A percentile compares a stretch with the other conserved stretches of the same genome.
phyloP scores from a whole-genome alignment of 441 rosid species.

The Corymbia calophylla region DNA sequence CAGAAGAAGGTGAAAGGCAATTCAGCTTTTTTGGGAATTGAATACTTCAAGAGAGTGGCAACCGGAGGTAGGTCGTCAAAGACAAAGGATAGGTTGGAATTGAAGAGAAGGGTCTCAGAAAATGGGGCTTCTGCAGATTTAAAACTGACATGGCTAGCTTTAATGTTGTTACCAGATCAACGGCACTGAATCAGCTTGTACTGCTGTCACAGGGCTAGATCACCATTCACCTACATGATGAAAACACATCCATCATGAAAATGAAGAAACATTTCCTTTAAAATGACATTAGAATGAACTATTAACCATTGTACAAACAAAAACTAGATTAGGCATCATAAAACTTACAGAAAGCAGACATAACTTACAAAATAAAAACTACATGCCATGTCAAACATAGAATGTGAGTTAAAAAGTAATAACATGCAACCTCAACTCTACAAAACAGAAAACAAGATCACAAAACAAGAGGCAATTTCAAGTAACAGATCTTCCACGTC shows the following conservation, averaged over 20 bases:
- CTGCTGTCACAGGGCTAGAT: neutral
- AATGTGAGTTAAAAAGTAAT: neutral
- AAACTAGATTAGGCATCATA: neutral
- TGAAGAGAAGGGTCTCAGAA: neutral
- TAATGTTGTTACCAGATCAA: neutral
- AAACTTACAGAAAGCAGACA: neutral
- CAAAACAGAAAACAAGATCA: neutral
- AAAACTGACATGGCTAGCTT: neutral
- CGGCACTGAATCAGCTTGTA: neutral
- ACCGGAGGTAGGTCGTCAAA: neutral
- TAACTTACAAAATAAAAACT: neutral
- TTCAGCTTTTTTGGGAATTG: slow-evolving; percentile 13
- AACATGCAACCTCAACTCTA: neutral
- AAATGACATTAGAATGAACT: neutral
- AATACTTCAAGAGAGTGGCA: neutral
- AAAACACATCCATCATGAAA: neutral
- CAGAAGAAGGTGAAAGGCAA: slow-evolving; percentile 30
- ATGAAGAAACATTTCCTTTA: neutral
- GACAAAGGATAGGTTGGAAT: neutral
- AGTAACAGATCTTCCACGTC: neutral
- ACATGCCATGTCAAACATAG: neutral
- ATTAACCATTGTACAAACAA: neutral
- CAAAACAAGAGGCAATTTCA: neutral
- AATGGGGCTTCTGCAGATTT: neutral
- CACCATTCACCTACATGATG: neutral